Base-by-base conservation (phyloP, 768 basidiomycete species). In the Gautieria morchelliformis region DNA sequence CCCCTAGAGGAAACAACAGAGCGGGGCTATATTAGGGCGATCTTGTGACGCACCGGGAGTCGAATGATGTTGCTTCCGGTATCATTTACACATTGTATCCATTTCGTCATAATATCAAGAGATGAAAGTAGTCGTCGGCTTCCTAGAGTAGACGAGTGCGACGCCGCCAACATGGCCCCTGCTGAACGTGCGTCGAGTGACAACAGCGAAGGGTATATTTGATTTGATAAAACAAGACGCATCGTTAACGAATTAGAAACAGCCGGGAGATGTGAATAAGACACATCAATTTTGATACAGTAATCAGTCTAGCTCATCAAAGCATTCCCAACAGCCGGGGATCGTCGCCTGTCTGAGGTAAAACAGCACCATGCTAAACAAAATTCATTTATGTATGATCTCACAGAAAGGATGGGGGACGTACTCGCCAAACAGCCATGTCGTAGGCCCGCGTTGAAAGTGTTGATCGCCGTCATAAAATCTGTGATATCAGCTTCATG, bases 1-100 rank as follows among this genome's bases (percentile, higher is more conserved):
- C 56, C n/a, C 56, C 56, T n/a, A 17, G 35, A 47, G 56, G 56
- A 27, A 57, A 57, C 35, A 57, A 57, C 37, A 6, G 47, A 48
- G 48, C 47, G 10, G 35, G 46, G 11, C 32, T 57, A 49, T 57
- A 57, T 49, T 57, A 49, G 35, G 37, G 42, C 48, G 24, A 10
- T 14, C 45, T 46, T 27, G 24, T n/a, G 7, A 20, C 19, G 2
- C 11, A 30, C 2, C 24, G 11, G 17, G 10, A 30, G 32, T 30
- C 45, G n/a, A 46, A 4, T 27, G 27, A 27, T 27, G 27, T 5
- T 27, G 27, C 27, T 27, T 27, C 27, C 27, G 27, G 27, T 27
- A 27, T 27, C 5, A 27, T 27, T 27, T 27, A 27, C 27, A 27
- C 27, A 27, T 27, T 2, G 27, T 27, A 5, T 27, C 27, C 5